A percentile compares a stretch with the other conserved stretches of the same genome.
Evolutionary conservation across 2,329 filamentous ascomycete genomes (phyloP).

Genomic region (Cladosporium sp.): DNA sequence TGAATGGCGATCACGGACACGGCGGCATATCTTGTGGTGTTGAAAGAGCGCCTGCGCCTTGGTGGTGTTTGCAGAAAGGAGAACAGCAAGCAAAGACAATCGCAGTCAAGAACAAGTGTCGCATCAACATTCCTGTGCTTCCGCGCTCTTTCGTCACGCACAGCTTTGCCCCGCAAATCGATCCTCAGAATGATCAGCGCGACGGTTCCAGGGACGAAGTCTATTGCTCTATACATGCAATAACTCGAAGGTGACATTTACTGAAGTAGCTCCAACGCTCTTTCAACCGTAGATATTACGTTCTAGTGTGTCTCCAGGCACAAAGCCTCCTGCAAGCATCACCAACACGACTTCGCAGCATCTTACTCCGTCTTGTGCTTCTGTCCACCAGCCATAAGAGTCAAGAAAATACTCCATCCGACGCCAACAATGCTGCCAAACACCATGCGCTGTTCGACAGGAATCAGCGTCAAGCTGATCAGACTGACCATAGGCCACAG

Average conservation of each 20-base stretch:
- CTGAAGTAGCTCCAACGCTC: too few species aligned
- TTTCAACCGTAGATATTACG: too few species aligned
- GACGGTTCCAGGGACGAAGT: background rate
- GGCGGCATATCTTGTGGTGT: background rate
- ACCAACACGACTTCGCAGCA: background rate
- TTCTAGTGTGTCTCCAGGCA: too few species aligned
- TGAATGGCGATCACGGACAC: background rate
- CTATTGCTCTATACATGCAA: background rate
- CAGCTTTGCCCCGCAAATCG: background rate
- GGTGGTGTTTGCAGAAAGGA: background rate
- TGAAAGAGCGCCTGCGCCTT: background rate
- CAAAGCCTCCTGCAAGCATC: background rate
- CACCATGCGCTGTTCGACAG: constrained; percentile 66
- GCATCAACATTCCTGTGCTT: constrained; percentile 4
- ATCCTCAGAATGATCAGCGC: background rate
- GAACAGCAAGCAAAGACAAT: background rate
- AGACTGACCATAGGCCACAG: constrained; percentile 69
- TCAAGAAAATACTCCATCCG: constrained; percentile 71
- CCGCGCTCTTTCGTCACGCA: background rate
- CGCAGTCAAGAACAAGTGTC: background rate
- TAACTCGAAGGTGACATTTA: too few species aligned
- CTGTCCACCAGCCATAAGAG: background rate
- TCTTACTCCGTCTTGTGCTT: constrained; percentile 1
- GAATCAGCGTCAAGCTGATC: constrained; percentile 67
- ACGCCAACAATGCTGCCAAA: constrained; percentile 69